A percentile compares a stretch with the other conserved stretches of the same genome.
Evolutionary conservation across 495 filamentous ascomycete genomes (phyloP).

Genomic region (Aspergillus bertholletiae): DNA sequence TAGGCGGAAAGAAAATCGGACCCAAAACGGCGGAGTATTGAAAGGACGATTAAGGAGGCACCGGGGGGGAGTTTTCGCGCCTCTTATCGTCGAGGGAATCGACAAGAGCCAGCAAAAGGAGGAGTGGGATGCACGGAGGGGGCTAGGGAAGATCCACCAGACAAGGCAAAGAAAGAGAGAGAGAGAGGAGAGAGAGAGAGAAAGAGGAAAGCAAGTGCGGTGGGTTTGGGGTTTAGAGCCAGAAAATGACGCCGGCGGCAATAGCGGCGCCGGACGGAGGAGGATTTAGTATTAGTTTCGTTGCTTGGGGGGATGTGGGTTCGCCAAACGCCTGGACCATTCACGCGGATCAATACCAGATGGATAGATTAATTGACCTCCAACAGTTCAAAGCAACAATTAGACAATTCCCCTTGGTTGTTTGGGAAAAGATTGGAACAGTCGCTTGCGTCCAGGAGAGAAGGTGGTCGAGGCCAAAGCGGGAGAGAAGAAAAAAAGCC

Average conservation of each 20-base stretch:
- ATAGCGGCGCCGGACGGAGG: conserved; percentile 17
- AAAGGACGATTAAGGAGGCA: neutral
- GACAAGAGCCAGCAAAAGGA: conserved; percentile 1
- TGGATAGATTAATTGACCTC: neutral
- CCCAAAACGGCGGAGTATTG: conserved; percentile 5
- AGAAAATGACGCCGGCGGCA: conserved; percentile 19
- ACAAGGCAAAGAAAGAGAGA: conserved; percentile 2
- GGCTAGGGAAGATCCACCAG: conserved; percentile 4
- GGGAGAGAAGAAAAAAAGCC: neutral
- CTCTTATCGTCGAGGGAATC: neutral
- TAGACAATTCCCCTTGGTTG: neutral
- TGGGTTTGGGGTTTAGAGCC: conserved; percentile 20
- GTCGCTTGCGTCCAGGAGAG: neutral
- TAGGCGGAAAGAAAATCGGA: conserved; percentile 15
- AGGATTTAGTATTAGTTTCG: neutral
- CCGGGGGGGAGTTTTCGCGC: neutral
- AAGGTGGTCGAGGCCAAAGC: neutral
- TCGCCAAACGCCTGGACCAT: conserved; percentile 11
- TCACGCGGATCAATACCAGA: neutral
- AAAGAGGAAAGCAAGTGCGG: conserved; percentile 18
- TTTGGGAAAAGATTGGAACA: neutral
- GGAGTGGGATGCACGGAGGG: conserved; percentile 1
- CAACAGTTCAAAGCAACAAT: neutral
- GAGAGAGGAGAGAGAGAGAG: conserved; percentile 10
- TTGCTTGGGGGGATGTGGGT: neutral